Base-by-base conservation (phyloP, 495 filamentous ascomycete genomes). In the Penicillium diatomitis region DNA sequence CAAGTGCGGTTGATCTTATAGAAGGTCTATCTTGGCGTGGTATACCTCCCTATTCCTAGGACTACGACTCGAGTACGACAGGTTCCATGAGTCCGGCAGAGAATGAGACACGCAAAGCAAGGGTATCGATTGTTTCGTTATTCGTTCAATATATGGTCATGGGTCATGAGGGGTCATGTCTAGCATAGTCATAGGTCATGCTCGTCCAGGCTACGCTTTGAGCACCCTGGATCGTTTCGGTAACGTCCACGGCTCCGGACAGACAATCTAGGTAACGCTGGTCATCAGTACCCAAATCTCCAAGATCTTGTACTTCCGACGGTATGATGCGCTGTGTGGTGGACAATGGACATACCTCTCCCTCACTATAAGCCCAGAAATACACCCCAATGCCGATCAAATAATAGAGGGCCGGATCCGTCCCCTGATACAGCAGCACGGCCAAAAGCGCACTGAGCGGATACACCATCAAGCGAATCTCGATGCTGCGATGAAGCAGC, bases 311-410 rank as follows among this genome's bases (percentile, higher is more conserved):
- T 20, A 20, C 20, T 20, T 20, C 20, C 20, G 20, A 20, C 20
- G 20, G 20, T 0, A 2, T 20, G 20, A 20, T 20, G 1, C 20
- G 20, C 20, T 20, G 20, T 20, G 20, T 20, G 20, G 20, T 20
- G 20, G 20, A 20, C 20, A 0, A 20, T 20, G 20, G 46, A 67
- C 84, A 56, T 65, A 96, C 89, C 85, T 99, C 94, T 65, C 94
- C 94, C 71, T 97, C 92, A 53, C 82, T 89, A 57, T 91, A 97
- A 0, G 87, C 94, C 90, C 92, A 96, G 59, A 96, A 96, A 62
- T 96, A 99, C 4, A 89, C 85, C 3, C 62, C 80, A 62, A 94
- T 80, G 0, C 88, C 94, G 46, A 97, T 81, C 8, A 91, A 60
- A 68, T 97, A 95, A 64, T 97, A 99, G 36, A 97, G 70, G 4